Percentiles rank a stretch among this genome's conserved stretches.
Conservation (phyloP, 805 yeast genomes). For the Yamadazyma laniorum region DNA sequence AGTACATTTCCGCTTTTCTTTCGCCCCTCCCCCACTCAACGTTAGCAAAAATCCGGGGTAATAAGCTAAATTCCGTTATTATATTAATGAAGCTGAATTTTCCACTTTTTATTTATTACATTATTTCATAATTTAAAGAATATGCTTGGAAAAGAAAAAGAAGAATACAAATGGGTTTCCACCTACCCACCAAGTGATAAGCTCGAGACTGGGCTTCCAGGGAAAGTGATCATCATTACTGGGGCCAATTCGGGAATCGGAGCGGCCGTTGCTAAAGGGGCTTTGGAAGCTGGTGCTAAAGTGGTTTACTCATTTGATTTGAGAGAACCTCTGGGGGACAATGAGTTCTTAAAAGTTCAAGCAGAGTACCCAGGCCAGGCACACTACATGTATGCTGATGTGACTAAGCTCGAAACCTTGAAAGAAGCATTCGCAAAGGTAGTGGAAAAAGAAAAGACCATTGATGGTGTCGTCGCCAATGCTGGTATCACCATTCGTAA, state of each 20-base stretch:
- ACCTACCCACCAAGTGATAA: conserved; percentile 9
- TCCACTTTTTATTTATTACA: too few relatives aligned
- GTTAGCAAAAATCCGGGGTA: too few relatives aligned
- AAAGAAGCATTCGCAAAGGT: conserved; percentile 7
- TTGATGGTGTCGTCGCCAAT: conserved; percentile 33
- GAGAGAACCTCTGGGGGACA: conserved; percentile 31
- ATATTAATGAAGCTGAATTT: too few relatives aligned
- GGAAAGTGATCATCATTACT: conserved; percentile 75
- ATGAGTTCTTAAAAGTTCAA: conserved; percentile 9
- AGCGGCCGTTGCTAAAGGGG: conserved; percentile 55
- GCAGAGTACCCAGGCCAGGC: conserved; percentile 8
- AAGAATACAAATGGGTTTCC: conserved; percentile 7
- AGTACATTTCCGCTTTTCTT: too few relatives aligned
- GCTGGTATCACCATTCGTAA: conserved; percentile 36
- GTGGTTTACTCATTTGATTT: conserved; percentile 75
- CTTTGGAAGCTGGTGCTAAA: conserved; percentile 65
- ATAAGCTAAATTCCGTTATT: too few relatives aligned
- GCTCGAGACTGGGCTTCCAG: conserved; percentile 25
- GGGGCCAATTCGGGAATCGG: conserved; percentile 87
- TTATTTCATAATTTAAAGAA: too few relatives aligned
- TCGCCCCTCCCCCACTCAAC: too few relatives aligned
- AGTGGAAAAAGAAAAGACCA: conserved; percentile 16
- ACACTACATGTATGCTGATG: conserved; percentile 9
- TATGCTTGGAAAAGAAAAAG: conserved; percentile 13
- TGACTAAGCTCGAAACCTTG: conserved; percentile 8